phyloP scores from a whole-genome alignment of 176 grass and related monocot genomes.

The Saccharum spontaneum region DNA sequence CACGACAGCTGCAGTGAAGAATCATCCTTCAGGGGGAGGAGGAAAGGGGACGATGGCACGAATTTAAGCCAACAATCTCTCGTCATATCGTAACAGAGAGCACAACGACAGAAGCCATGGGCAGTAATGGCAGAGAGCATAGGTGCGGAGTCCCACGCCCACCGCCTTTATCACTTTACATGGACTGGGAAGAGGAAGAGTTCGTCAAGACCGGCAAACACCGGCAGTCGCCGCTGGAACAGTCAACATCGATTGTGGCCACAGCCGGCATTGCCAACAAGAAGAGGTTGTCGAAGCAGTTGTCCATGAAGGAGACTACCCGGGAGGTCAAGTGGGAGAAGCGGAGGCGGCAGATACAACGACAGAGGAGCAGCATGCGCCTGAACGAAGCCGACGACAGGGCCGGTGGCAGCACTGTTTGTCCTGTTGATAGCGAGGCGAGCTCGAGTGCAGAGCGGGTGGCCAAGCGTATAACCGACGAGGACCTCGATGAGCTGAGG shows the following conservation, averaged over 20 bases:
- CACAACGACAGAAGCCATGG: slow-evolving; percentile 19
- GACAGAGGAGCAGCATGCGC: slow-evolving; percentile 19
- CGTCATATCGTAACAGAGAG: background rate
- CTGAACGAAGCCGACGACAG: background rate
- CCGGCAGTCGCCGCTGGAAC: background rate
- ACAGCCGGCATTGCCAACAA: background rate
- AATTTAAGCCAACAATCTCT: slow-evolving; percentile 22
- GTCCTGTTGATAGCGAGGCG: background rate
- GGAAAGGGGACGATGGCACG: slow-evolving; percentile 17
- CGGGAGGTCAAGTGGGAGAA: slow-evolving; percentile 64
- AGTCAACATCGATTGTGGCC: background rate
- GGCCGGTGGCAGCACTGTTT: background rate
- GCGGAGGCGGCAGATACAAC: slow-evolving; percentile 47
- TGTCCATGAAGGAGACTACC: slow-evolving; percentile 58
- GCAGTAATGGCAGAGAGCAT: slow-evolving; percentile 23
- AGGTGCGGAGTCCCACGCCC: slow-evolving; percentile 35
- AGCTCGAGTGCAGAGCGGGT: background rate
- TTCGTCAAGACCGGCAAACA: background rate
- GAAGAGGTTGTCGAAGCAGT: slow-evolving; percentile 48
- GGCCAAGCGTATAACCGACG: slow-evolving; percentile 41
- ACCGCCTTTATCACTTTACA: slow-evolving; percentile 37
- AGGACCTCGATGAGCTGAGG: slow-evolving; percentile 52
- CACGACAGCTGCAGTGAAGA: slow-evolving; percentile 36
- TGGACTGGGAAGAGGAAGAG: slow-evolving; percentile 29
- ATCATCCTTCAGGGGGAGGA: slow-evolving; percentile 14